Evolutionary conservation across 768 basidiomycete genomes (phyloP).

Genomic region (Lactarius hatsudake): DNA sequence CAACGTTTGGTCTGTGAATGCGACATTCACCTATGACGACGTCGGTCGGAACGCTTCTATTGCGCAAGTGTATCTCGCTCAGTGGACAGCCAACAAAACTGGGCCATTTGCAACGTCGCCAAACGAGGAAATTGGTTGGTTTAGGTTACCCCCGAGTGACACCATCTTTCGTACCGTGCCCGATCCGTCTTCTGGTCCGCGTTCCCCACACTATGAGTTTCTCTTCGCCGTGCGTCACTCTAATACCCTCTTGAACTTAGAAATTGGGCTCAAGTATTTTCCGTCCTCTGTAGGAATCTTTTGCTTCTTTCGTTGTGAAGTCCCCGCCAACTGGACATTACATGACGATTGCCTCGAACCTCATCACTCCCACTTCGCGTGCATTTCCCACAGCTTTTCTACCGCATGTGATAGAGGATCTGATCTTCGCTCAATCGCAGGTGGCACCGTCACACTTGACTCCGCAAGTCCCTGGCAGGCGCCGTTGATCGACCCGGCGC

Average conservation of each 20-base stretch:
- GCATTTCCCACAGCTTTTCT: neutral
- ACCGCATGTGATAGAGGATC: neutral
- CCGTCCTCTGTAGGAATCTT: neutral
- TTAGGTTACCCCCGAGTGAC: conserved; percentile 25
- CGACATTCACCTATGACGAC: conserved; percentile 21
- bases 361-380: conserved; percentile 18
- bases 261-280: neutral
- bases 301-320: neutral
- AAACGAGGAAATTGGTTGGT: conserved; percentile 28
- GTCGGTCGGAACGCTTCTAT: neutral
- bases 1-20: conserved; percentile 19
- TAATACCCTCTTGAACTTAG: too few species aligned
- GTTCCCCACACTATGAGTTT: conserved; percentile 31
- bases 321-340: neutral
- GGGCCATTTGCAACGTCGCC: conserved; percentile 19
- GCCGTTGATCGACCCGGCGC: conserved; percentile 30
- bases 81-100: conserved; percentile 12
- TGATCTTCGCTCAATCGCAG: conserved; percentile 13
- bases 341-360: conserved; percentile 3
- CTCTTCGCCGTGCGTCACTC: conserved; percentile 1
- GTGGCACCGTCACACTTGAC: conserved; percentile 29
- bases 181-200: conserved; percentile 31
- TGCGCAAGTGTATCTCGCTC: neutral
- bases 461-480: conserved; percentile 28
- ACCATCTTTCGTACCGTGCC: conserved; percentile 10